These are phyloP conservation scores for Globisporangium camurandrum DNA, from an alignment of 352 stramenopile genomes.

Conservation along the genomic window DNA sequence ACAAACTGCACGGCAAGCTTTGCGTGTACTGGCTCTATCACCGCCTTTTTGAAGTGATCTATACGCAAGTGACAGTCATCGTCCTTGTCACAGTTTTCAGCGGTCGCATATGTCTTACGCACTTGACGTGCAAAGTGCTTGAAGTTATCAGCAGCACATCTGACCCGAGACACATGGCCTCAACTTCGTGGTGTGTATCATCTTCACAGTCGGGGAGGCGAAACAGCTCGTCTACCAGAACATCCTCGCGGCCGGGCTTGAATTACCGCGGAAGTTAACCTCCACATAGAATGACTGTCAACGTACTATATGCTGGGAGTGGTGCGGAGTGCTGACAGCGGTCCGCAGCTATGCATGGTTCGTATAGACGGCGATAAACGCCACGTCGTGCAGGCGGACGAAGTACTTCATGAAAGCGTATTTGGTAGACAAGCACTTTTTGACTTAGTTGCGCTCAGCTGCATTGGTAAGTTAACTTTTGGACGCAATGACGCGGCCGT, in stretches of 20 bases:
- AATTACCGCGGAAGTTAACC: background rate
- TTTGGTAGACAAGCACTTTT: too few species aligned
- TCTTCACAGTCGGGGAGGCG: too few species aligned
- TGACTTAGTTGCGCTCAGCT: too few species aligned
- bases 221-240: too few species aligned
- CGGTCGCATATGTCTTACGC: too few species aligned
- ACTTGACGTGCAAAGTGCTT: background rate
- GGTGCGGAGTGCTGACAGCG: background rate
- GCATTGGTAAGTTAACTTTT: too few species aligned
- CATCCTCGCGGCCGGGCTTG: too few species aligned
- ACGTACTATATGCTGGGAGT: background rate
- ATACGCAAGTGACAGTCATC: too few species aligned
- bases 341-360: too few species aligned
- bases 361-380: background rate
- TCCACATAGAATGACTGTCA: background rate
- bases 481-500: background rate
- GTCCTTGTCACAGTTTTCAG: too few species aligned
- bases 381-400: background rate
- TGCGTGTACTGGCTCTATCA: background rate
- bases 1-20: background rate
- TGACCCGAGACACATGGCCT: too few species aligned
- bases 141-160: background rate
- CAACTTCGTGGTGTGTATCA: background rate
- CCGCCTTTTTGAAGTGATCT: too few species aligned
- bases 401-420: background rate